Evolutionary conservation across 2,329 filamentous ascomycete species (phyloP), one percentile per base, ranked within the genome.

Genomic region (Xylariaceae sp.): DNA sequence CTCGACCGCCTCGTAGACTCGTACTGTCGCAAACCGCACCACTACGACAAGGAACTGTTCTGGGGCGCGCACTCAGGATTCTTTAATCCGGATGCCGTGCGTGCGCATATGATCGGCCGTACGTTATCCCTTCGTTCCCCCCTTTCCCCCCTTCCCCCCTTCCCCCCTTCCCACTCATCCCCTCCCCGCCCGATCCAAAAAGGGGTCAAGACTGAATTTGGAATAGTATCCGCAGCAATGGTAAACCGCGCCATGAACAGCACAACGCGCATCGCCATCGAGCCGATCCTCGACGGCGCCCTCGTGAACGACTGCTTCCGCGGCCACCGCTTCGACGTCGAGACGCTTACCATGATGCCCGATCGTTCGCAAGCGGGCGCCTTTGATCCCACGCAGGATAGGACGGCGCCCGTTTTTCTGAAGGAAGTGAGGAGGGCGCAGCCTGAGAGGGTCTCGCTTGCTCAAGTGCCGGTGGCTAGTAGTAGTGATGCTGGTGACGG

Each of bases 21-120:
- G 8, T 65, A 66, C 48, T 61, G 56, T 47, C 1, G 3, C 1
- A 18, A 45, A 5, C 60, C 63, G 5, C 15, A 51, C 2, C 2
- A 2, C 1, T 47, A 59, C 49, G 30, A 62, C n/a, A 5, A 1
- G 0, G 3, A 0, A 1, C 15, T 4, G 0, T 59, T 69, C 35
- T 68, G 60, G 61, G 23, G 0, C 1, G 10, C 58, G 3, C 23
- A 57, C 3, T 11, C 17, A 0, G 66, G 65, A 3, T 68, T 53
- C 58, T 65, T 69, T 15, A 63, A 66, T 30, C 47, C 58, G 10
- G 67, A 68, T n/a, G 39, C 55, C 3, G 63, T 67, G 44, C 64
- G 67, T 2, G n/a, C 55, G 2, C 59, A 64, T 15, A 67, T 69
- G 66, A 64, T 66, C 7, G 66, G 65, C 0, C 39, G 57, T 60